Base-by-base conservation (phyloP, 371 early-diverging fungal genomes). In the Ordospora colligata region DNA sequence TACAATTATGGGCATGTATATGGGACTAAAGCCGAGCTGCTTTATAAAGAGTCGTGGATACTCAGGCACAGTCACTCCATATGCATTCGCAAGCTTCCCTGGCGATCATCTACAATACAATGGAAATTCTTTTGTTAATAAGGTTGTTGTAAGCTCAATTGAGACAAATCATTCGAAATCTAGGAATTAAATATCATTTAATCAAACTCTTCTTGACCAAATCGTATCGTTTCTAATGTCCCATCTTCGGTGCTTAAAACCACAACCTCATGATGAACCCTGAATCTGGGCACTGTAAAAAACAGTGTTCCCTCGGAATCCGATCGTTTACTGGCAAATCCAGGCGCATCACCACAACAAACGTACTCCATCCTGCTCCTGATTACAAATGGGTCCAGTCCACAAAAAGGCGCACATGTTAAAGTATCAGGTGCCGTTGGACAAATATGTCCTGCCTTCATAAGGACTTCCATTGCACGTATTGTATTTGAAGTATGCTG, bases 401-500 rank as follows among this genome's bases (percentile, higher is more conserved):
- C 75, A 0, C 12, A 37, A 27, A 52, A 74, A 1, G 81, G 81
- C 11, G 50, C 46, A 17, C 22, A 65, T 37, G 27, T 10, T 4
- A 80, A 1, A 11, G 81, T 80, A 45, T 80, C 81, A 9, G 81
- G 81, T 21, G 70, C 74, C 25, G 46, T 74, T 12, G 81, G 81
- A 32, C 64, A 42, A 2, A 80, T 8, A 45, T 62, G 67, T 52
- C 77, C 74, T 5, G 14, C 23, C n/a, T 62, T 52, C 19, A 80
- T 32, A n/a, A 80, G 11, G 12, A 23, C 37, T 2, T 47, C 49
- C 47, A 80, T 12, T 14, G 62, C 73, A 42, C 51, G 50, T 50
- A 71, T 12, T 7, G 47, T 22, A 50, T 73, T 54, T 5, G 5
- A 32, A 2, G 32, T 32, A 32, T 32, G 32, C 32, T 32, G 32